Conservation (phyloP, 2,329 filamentous ascomycete genomes). For the Westerdykella sp. region DNA sequence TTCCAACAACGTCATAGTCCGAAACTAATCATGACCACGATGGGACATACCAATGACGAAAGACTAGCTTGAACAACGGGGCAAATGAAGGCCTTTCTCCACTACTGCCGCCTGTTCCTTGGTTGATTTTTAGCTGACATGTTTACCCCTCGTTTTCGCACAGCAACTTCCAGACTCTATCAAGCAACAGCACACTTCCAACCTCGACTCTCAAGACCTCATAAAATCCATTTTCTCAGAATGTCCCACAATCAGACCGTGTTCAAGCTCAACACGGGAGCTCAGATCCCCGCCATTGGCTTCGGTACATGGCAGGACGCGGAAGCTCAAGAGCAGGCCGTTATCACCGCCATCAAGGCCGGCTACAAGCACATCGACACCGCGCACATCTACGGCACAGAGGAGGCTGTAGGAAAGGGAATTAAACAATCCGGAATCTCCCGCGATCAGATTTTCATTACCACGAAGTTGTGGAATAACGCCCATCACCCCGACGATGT, state of each 20-base stretch:
- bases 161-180: conserved; percentile 1
- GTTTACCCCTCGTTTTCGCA: not conserved
- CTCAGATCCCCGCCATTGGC: conserved; percentile 68
- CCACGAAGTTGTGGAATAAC: conserved; percentile 87
- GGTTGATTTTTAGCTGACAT: not conserved
- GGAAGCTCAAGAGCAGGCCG: conserved; percentile 33
- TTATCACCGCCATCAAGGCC: conserved; percentile 27
- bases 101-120: not conserved
- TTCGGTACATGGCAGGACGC: conserved; percentile 41
- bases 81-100: not conserved
- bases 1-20: not conserved
- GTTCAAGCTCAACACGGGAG: conserved; percentile 59
- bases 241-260: conserved; percentile 34
- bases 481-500: conserved; percentile 68
- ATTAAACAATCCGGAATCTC: conserved; percentile 28
- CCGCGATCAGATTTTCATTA: conserved; percentile 37
- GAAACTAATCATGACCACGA: not conserved
- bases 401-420: conserved; percentile 9
- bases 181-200: not conserved
- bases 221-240: conserved; percentile 9
- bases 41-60: not conserved
- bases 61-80: not conserved
- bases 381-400: conserved; percentile 16
- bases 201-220: not conserved
- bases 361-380: conserved; percentile 30